Conservation (phyloP, 2,329 filamentous ascomycete species). For the Westerdykella sp. region DNA sequence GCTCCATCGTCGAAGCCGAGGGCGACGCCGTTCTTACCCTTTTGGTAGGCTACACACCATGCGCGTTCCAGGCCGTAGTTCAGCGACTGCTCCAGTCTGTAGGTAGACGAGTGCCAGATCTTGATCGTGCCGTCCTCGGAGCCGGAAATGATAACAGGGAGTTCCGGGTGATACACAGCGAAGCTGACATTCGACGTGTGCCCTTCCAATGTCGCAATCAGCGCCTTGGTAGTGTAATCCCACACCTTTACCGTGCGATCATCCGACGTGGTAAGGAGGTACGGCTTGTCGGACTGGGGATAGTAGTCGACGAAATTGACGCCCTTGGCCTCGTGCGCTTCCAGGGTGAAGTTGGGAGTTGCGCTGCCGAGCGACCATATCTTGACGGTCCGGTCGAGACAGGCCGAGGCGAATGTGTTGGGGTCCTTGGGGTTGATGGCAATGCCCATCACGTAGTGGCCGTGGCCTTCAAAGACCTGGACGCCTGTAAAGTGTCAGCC, state of each 20-base stretch:
- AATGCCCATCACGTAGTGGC: conserved; percentile 93
- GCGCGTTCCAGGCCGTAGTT: conserved; percentile 94
- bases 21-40: conserved; percentile 87
- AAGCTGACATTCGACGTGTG: conserved; percentile 98
- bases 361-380: conserved; percentile 94
- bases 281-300: conserved; percentile 64
- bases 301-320: conserved; percentile 96
- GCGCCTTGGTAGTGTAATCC: conserved; percentile 97
- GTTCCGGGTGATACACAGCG: conserved; percentile 92
- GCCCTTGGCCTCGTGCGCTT: conserved; percentile 94
- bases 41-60: conserved; percentile 96
- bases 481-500: conserved; percentile 45
- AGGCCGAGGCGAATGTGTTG: conserved; percentile 87
- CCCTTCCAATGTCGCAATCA: conserved; percentile 93
- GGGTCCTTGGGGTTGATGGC: conserved; percentile 85
- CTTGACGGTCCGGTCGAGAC: conserved; percentile 93
- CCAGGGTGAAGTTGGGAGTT: conserved; percentile 93
- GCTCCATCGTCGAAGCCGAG: conserved; percentile 97
- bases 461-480: conserved; percentile 92
- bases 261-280: conserved; percentile 93
- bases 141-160: conserved; percentile 94
- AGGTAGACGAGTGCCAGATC: conserved; percentile 98
- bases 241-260: conserved; percentile 96
- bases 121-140: conserved; percentile 97
- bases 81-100: conserved; percentile 88